A percentile compares a stretch with the other conserved stretches of the same genome.
Conservation (phyloP, 352 stramenopile genomes). For the Phytophthora chlamydospora region DNA sequence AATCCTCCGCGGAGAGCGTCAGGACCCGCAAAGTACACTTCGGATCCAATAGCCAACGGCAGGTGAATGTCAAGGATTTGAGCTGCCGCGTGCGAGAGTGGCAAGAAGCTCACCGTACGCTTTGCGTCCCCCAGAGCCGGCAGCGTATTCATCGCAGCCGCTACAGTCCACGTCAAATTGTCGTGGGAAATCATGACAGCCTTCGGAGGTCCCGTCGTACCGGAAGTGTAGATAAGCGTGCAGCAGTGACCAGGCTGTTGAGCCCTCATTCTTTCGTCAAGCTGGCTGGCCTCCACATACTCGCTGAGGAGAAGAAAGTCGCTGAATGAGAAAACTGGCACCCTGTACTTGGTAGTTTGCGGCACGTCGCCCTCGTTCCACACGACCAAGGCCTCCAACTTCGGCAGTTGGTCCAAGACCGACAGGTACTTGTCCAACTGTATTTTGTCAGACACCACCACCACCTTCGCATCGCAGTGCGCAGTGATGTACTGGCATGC, state of each 20-base stretch:
- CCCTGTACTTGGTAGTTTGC: slow-evolving; percentile 30
- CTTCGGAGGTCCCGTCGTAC: slow-evolving; percentile 72
- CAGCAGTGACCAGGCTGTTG: slow-evolving; percentile 70
- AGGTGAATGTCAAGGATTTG: slow-evolving; percentile 85
- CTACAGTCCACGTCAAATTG: slow-evolving; percentile 76
- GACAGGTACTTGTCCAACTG: slow-evolving; percentile 81
- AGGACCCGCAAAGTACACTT: slow-evolving; percentile 76
- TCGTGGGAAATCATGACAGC: slow-evolving; percentile 82
- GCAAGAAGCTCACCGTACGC: slow-evolving; percentile 79
- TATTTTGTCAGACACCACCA: slow-evolving; percentile 71
- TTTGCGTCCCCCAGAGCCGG: slow-evolving; percentile 58
- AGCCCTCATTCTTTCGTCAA: slow-evolving; percentile 50
- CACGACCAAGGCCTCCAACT: slow-evolving; percentile 80
- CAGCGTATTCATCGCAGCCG: slow-evolving; percentile 56
- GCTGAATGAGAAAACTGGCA: slow-evolving; percentile 65
- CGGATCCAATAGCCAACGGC: slow-evolving; percentile 60
- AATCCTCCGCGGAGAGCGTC: slow-evolving; percentile 77
- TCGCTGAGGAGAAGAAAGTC: slow-evolving; percentile 66
- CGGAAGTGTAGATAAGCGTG: slow-evolving; percentile 93
- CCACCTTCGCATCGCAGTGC: slow-evolving; percentile 80
- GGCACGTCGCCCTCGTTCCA: slow-evolving; percentile 51
- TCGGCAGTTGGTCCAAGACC: slow-evolving; percentile 73
- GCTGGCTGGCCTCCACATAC: slow-evolving; percentile 27
- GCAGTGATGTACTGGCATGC: slow-evolving; percentile 80
- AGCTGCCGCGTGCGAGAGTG: slow-evolving; percentile 83